Evolutionary conservation across 2,329 filamentous ascomycete species (phyloP).

Genomic region (Emydomyces testavorans): DNA sequence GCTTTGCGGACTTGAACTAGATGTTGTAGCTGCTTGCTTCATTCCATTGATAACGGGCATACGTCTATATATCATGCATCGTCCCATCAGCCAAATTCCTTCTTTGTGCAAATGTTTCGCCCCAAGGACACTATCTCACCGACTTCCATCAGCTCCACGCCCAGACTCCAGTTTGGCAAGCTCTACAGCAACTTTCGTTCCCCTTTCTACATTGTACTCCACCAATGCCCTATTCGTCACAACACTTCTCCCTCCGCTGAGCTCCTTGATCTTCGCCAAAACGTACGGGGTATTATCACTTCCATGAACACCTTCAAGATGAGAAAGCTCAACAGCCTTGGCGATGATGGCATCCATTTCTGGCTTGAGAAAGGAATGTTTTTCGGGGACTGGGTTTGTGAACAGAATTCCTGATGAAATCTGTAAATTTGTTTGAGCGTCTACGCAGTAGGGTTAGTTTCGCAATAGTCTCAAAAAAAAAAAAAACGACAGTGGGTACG

Average conservation of each 20-base stretch:
- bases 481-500: constrained; percentile 27
- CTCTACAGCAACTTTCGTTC: constrained; percentile 53
- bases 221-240: constrained; percentile 61
- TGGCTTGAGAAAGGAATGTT: constrained; percentile 55
- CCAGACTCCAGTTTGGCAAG: constrained; percentile 44
- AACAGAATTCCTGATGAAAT: constrained; percentile 74
- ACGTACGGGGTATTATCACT: constrained; percentile 78
- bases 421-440: constrained; percentile 60
- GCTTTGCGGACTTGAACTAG: constrained; percentile 19
- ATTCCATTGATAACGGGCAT: constrained; percentile 17
- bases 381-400: constrained; percentile 71
- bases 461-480: background rate
- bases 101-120: constrained; percentile 11
- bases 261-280: constrained; percentile 62
- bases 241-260: constrained; percentile 61
- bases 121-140: constrained; percentile 29
- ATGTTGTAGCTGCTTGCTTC: constrained; percentile 18
- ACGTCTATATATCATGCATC: constrained; percentile 19
- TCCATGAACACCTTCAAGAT: constrained; percentile 55
- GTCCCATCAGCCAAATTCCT: constrained; percentile 27
- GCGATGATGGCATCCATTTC: constrained; percentile 61
- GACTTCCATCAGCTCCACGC: constrained; percentile 21
- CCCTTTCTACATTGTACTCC: constrained; percentile 54
- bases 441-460: constrained; percentile 24
- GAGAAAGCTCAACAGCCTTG: constrained; percentile 54